Evolutionary conservation across 371 early-diverging fungal species (phyloP), one percentile per base, ranked within the genome.

Genomic region (Syncephalis fuscata): DNA sequence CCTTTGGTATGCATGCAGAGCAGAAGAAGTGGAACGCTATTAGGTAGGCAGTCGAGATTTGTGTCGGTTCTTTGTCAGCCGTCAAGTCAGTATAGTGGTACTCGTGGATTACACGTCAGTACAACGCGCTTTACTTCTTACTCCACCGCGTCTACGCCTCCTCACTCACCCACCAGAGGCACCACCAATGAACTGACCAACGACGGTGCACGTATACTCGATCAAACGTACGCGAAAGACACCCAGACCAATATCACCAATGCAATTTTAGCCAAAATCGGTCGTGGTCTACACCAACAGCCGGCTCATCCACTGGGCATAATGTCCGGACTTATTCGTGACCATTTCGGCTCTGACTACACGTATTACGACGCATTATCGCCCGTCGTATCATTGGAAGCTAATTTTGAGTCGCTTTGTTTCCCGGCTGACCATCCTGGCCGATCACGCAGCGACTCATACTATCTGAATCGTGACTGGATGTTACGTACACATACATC

Each of bases 401-500:
- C 84, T 45, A 96, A 96, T 66, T 97, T 96, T 76, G 98, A 96
- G 58, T 80, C 81, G 19, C 74, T 97, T 10, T 72, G 82, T 41
- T 74, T 96, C 56, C 63, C 86, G 0, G 48, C 53, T 5, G 85
- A 89, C 58, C 98, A 97, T 61, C 81, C 85, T 0, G 80, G 87
- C 10, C 75, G 95, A 36, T 63, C 68, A 2, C 70, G 63, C 26
- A 78, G 84, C 1, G 98, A 97, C 55, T 91, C 88, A 39, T 97
- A 96, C 63, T 97, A 93, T 62, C 51, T 97, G 26, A 91, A 95
- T 62, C 56, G 66, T 17, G 57, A 71, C 42, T 66, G 64, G 25
- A 73, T 97, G 49, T 65, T 97, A 46, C 76, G 96, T 26, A 90
- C 95, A 0, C 98, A 97, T 55, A 90, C 93, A 0, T 90, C 93